phyloP scores from a whole-genome alignment of 2,329 filamentous ascomycete genomes.

The Cladosporium sp. region DNA sequence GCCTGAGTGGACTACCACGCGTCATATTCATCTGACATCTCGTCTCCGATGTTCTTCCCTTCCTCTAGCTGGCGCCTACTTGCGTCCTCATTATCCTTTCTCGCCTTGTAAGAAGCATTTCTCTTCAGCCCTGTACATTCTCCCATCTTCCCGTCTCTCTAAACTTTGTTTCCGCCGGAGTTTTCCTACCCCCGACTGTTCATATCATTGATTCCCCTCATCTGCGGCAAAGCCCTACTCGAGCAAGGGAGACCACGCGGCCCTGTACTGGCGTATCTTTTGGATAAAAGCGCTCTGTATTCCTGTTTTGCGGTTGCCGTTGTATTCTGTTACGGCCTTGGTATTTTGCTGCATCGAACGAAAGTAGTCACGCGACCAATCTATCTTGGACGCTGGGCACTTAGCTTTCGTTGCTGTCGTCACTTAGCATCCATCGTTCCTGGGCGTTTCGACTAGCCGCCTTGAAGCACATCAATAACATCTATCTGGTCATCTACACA shows the following conservation, averaged over 20 bases:
- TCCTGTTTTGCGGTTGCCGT: background rate
- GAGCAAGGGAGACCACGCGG: constrained; percentile 10
- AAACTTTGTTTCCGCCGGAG: background rate
- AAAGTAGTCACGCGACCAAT: constrained; percentile 11
- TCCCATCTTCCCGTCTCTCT: background rate
- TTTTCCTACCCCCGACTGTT: background rate
- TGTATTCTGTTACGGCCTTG: background rate
- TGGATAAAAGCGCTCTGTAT: background rate
- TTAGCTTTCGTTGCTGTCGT: constrained; percentile 10
- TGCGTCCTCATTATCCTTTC: background rate
- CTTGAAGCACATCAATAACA: background rate
- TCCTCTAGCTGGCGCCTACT: background rate
- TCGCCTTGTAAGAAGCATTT: background rate
- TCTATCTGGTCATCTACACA: background rate
- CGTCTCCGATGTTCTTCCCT: constrained; percentile 14
- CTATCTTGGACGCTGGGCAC: background rate
- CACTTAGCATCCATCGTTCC: background rate
- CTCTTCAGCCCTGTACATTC: background rate
- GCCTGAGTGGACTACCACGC: constrained; percentile 6
- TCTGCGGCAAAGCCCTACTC: constrained; percentile 2
- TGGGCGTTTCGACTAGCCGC: background rate
- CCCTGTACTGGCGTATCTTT: background rate
- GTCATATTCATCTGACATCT: constrained; percentile 15
- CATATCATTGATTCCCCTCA: constrained; percentile 10
- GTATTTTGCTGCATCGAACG: background rate